phyloP scores from a whole-genome alignment of 1,139 yeast species.

The Suhomyces panamericanus region DNA sequence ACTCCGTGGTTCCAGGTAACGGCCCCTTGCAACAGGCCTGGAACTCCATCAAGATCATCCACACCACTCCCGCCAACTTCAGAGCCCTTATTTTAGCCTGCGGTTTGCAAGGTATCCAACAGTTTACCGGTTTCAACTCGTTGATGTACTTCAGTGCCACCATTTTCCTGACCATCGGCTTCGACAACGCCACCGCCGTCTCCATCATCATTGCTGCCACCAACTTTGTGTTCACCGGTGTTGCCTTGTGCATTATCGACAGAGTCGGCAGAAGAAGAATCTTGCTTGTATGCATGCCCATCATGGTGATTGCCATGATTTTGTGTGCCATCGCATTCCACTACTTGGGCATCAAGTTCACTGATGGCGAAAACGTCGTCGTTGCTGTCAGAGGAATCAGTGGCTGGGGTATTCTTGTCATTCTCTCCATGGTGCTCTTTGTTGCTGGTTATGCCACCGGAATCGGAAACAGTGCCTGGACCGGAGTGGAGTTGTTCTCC shows the following conservation, averaged over 20 bases:
- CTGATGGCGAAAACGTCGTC: slow-evolving; percentile 42
- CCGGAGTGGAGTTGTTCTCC: slow-evolving; percentile 91
- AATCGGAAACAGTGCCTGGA: slow-evolving; percentile 98
- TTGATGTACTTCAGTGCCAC: slow-evolving; percentile 92
- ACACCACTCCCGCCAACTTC: slow-evolving; percentile 74
- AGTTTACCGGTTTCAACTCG: slow-evolving; percentile 93
- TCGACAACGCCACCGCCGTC: slow-evolving; percentile 84
- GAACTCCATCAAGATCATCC: slow-evolving; percentile 68
- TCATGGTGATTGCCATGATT: slow-evolving; percentile 74
- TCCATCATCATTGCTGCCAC: slow-evolving; percentile 91
- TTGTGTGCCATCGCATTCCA: slow-evolving; percentile 89
- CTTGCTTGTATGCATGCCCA: slow-evolving; percentile 71
- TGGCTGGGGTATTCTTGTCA: slow-evolving; percentile 85
- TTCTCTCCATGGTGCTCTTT: slow-evolving; percentile 79
- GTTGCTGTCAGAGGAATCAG: slow-evolving; percentile 50
- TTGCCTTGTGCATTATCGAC: slow-evolving; percentile 84
- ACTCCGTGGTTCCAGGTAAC: slow-evolving; percentile 64
- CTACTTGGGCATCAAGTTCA: slow-evolving; percentile 62
- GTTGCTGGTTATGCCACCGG: slow-evolving; percentile 93
- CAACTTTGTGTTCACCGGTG: slow-evolving; percentile 78
- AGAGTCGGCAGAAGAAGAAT: slow-evolving; percentile 82
- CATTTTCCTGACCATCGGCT: slow-evolving; percentile 85
- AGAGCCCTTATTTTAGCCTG: slow-evolving; percentile 88
- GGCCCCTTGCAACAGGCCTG: slow-evolving; percentile 54
- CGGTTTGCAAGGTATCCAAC: slow-evolving; percentile 93